Percentiles rank a stretch among this genome's conserved stretches.
phyloP scores from a whole-genome alignment of 1,139 yeast genomes.

The Saccharomyces hybrid region DNA sequence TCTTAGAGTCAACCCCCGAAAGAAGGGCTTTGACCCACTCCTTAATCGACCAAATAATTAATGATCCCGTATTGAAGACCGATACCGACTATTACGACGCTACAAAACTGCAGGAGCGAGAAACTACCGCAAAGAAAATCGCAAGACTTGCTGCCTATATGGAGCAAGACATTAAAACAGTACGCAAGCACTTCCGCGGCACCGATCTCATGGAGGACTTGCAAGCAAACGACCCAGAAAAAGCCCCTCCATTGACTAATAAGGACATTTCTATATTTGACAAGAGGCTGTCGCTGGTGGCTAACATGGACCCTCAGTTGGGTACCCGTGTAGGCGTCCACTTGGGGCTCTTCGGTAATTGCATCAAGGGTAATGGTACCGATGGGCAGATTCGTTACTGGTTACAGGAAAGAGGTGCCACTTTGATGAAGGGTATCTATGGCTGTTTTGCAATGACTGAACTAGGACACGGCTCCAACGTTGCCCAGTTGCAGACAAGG shows the following conservation, averaged over 20 bases:
- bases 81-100: slow-evolving; percentile 47
- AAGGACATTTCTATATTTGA: slow-evolving; percentile 37
- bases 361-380: slow-evolving; percentile 70
- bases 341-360: slow-evolving; percentile 61
- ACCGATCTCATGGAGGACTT: slow-evolving; percentile 23
- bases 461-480: slow-evolving; percentile 89
- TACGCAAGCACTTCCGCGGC: slow-evolving; percentile 18
- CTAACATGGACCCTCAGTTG: slow-evolving; percentile 50
- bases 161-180: slow-evolving; percentile 37
- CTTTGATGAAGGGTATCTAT: slow-evolving; percentile 55
- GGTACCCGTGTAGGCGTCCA: slow-evolving; percentile 67
- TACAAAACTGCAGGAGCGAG: slow-evolving; percentile 44
- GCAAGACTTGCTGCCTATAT: slow-evolving; percentile 44
- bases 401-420: slow-evolving; percentile 68
- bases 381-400: slow-evolving; percentile 54
- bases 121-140: slow-evolving; percentile 46
- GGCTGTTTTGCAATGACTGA: slow-evolving; percentile 96
- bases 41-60: slow-evolving; percentile 41
- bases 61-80: slow-evolving; percentile 49
- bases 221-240: slow-evolving; percentile 14
- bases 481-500: slow-evolving; percentile 87
- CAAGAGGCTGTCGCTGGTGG: slow-evolving; percentile 37
- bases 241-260: slow-evolving; percentile 18
- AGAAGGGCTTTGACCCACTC: slow-evolving; percentile 43
- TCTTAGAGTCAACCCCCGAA: slow-evolving; percentile 48